Percentiles rank a stretch among this genome's conserved stretches.
Evolutionary conservation across 177 flowering plant genomes (phyloP).

Genomic region (Vitis hybrid): DNA sequence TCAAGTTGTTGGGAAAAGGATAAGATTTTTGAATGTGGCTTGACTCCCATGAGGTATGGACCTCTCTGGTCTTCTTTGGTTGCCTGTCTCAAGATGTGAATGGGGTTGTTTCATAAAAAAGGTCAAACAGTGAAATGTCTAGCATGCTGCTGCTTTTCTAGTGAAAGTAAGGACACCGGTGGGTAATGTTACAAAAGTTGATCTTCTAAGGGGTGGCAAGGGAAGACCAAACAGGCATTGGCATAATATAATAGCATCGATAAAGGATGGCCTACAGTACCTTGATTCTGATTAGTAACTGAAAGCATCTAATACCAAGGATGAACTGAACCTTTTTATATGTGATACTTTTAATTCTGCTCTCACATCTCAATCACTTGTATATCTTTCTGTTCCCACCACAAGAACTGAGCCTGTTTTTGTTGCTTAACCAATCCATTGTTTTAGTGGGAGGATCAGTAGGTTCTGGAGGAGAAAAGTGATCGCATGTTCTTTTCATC

Average conservation of each 20-base stretch:
- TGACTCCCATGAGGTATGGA: too few species aligned
- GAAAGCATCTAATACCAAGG: neutral
- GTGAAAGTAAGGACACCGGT: neutral
- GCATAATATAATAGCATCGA: neutral
- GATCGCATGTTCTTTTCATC: constrained; percentile 22
- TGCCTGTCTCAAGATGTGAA: too few species aligned
- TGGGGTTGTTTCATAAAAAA: too few species aligned
- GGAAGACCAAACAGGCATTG: neutral
- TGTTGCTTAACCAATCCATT: neutral
- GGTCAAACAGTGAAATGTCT: too few species aligned
- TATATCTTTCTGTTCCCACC: neutral
- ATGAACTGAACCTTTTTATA: neutral
- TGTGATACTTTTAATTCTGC: neutral
- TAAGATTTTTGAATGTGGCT: too few species aligned
- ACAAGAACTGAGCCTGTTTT: neutral
- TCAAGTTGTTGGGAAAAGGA: too few species aligned
- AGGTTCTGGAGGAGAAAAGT: constrained; percentile 2
- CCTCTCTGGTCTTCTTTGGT: too few species aligned
- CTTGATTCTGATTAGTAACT: neutral
- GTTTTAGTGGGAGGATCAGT: neutral
- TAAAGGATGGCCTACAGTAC: too few species aligned
- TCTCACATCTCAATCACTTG: neutral
- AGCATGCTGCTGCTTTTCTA: too few species aligned
- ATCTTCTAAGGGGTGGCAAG: neutral
- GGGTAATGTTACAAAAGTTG: neutral